A percentile compares a stretch with the other conserved stretches of the same genome.
phyloP scores from a whole-genome alignment of 306 rosid species.

The Cicer chorassanicum region DNA sequence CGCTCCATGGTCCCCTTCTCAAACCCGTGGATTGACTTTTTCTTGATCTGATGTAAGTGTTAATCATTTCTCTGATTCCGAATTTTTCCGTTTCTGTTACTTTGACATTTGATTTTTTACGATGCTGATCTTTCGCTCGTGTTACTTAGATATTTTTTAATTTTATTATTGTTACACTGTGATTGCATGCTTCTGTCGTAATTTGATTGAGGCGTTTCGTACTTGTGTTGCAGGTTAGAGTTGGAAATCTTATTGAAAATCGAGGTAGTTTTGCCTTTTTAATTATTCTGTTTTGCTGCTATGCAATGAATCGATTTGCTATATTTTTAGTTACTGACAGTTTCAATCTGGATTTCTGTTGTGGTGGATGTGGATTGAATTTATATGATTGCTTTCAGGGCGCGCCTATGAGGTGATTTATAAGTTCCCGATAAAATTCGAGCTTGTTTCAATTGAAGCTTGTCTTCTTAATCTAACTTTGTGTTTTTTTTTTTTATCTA shows the following conservation, averaged over 20 bases:
- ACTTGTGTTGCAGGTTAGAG: conserved; percentile 64
- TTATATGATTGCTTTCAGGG: conserved; percentile 54
- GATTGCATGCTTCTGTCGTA: background rate
- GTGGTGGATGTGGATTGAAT: conserved; percentile 40
- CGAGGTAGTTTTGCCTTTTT: conserved; percentile 57
- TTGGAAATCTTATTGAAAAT: conserved; percentile 69
- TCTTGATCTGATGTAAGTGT: conserved; percentile 73
- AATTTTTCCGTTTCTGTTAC: background rate
- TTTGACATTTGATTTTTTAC: background rate
- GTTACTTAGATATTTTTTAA: background rate
- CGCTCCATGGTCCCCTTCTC: conserved; percentile 70
- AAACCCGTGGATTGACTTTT: conserved; percentile 61
- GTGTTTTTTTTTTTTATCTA: conserved; percentile 10
- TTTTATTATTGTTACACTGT: background rate
- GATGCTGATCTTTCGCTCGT: background rate
- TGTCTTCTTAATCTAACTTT: conserved; percentile 15
- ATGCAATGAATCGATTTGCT: conserved; percentile 10
- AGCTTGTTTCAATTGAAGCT: conserved; percentile 13
- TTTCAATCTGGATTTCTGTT: conserved; percentile 31
- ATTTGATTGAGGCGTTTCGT: conserved; percentile 15
- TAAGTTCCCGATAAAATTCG: background rate
- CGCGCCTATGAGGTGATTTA: conserved; percentile 71
- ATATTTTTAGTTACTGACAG: conserved; percentile 38
- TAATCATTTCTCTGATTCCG: background rate
- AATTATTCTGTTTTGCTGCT: background rate